Percentiles rank a stretch among this genome's conserved stretches.
Conservation (phyloP, 768 basidiomycete genomes). For the Boletus sensibilis region DNA sequence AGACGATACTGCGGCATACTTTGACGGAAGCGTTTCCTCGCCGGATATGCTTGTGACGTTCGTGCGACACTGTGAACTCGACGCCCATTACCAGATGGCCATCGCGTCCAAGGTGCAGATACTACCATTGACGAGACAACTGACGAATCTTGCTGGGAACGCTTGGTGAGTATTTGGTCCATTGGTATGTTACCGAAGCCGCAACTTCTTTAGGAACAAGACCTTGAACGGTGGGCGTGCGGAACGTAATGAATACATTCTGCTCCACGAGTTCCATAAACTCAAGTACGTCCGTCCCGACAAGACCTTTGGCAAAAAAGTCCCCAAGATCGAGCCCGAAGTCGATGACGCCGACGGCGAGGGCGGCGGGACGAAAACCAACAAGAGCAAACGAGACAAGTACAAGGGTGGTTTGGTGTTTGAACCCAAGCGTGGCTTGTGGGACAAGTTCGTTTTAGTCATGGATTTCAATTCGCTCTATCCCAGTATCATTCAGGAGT, state of each 20-base stretch:
- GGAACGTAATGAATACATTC: slow-evolving; percentile 98
- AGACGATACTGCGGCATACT: slow-evolving; percentile 88
- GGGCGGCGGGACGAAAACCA: slow-evolving; percentile 41
- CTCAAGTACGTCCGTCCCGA: slow-evolving; percentile 97
- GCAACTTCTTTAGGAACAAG: slow-evolving; percentile 69
- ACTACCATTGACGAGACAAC: slow-evolving; percentile 85
- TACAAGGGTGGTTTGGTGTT: slow-evolving; percentile 99
- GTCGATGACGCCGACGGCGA: slow-evolving; percentile 57
- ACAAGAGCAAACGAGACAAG: slow-evolving; percentile 82
- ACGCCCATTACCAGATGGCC: slow-evolving; percentile 97
- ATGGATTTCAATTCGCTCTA: slow-evolving; percentile 99
- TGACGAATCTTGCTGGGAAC: slow-evolving; percentile 95
- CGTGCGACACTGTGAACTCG: slow-evolving; percentile 90
- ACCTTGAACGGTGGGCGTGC: slow-evolving; percentile 97
- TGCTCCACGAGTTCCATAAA: slow-evolving; percentile 95
- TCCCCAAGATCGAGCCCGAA: slow-evolving; percentile 46
- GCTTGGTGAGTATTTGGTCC: slow-evolving; percentile 65
- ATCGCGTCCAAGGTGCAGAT: slow-evolving; percentile 93
- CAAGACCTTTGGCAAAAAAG: slow-evolving; percentile 83
- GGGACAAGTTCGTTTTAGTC: slow-evolving; percentile 96
- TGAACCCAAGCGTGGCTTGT: slow-evolving; percentile 91
- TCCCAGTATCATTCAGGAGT: slow-evolving; percentile 99
- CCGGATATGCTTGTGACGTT: slow-evolving; percentile 83
- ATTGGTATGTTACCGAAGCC: background rate
- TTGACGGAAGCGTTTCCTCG: slow-evolving; percentile 77